A percentile compares a stretch with the other conserved stretches of the same genome.
Conservation (phyloP, 139 green algal species). For the Trebouxia sp. region DNA sequence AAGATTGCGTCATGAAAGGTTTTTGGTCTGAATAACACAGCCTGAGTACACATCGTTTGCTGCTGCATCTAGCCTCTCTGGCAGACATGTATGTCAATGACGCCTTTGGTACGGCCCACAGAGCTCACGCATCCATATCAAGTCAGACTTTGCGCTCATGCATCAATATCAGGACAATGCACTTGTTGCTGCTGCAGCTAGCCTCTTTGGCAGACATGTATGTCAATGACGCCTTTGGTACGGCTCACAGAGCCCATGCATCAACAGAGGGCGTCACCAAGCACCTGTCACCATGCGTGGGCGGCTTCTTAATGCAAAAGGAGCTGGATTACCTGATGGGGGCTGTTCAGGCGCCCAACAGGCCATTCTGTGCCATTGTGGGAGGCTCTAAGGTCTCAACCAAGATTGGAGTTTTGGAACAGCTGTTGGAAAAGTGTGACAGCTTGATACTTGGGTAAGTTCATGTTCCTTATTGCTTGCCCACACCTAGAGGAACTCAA, state of each 20-base stretch:
- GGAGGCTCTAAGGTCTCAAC: conserved; percentile 97
- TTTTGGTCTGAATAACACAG: no score
- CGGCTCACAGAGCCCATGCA: conserved; percentile 95
- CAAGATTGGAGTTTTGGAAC: conserved; percentile 99
- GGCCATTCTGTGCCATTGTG: conserved; percentile 97
- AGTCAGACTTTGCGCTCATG: not conserved
- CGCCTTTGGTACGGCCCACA: conserved; percentile 98
- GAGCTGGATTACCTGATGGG: conserved; percentile 49
- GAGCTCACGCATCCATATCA: conserved; percentile 97
- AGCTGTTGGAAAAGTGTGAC: conserved; percentile 90
- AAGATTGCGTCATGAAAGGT: no score
- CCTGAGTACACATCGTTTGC: no score
- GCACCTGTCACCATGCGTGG: conserved; percentile 68
- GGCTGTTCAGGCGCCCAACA: conserved; percentile 85
- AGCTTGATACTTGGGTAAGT: conserved; percentile 84
- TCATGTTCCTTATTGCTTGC: no score
- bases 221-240: conserved; percentile 99
- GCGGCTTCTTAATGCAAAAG: conserved; percentile 50
- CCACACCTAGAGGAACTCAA: no score
- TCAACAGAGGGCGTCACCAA: conserved; percentile 97
- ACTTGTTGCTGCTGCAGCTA: conserved; percentile 76
- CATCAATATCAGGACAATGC: not conserved
- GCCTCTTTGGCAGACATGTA: conserved; percentile 91
- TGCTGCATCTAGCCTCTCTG: conserved; percentile 91
- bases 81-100: conserved; percentile 99